Conservation (phyloP, 352 stramenopile genomes). For the Phytophthora fragariaefolia region DNA sequence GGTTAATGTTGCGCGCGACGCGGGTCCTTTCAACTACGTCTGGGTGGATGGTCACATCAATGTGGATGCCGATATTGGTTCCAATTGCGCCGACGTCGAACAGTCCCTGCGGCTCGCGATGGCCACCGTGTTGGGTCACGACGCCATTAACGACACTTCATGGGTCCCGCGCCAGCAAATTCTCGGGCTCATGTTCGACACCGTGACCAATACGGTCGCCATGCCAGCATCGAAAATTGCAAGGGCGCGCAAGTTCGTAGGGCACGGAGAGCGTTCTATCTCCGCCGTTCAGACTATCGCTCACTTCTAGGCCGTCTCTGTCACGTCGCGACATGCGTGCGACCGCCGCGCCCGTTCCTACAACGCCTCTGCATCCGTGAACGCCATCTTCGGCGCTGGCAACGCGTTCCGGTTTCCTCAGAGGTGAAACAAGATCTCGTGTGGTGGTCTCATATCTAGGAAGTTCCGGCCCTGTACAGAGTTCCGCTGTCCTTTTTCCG, state of each 20-base stretch:
- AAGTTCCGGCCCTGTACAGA: conserved; percentile 15
- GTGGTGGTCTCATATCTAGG: conserved; percentile 26
- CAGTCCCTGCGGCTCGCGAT: conserved; percentile 24
- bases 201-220: conserved; percentile 1
- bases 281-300: not conserved
- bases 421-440: conserved; percentile 17
- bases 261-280: not conserved
- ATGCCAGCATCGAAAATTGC: conserved; percentile 10
- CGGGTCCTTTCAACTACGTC: conserved; percentile 19
- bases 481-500: conserved; percentile 21
- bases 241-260: not conserved
- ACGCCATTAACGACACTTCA: conserved; percentile 24
- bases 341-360: too few species aligned
- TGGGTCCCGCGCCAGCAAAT: conserved; percentile 16
- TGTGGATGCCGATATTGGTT: conserved; percentile 3
- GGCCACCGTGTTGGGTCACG: conserved; percentile 4
- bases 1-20: not conserved
- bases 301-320: not conserved
- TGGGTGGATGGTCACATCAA: conserved; percentile 37
- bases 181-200: conserved; percentile 29
- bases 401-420: not conserved
- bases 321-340: too few species aligned
- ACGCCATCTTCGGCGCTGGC: not conserved
- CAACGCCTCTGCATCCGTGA: conserved; percentile 17
- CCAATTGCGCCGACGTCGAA: conserved; percentile 9